A percentile compares a stretch with the other conserved stretches of the same genome.
Conservation (phyloP, 1,139 yeast genomes). For the Magnusiomyces paraingens region DNA sequence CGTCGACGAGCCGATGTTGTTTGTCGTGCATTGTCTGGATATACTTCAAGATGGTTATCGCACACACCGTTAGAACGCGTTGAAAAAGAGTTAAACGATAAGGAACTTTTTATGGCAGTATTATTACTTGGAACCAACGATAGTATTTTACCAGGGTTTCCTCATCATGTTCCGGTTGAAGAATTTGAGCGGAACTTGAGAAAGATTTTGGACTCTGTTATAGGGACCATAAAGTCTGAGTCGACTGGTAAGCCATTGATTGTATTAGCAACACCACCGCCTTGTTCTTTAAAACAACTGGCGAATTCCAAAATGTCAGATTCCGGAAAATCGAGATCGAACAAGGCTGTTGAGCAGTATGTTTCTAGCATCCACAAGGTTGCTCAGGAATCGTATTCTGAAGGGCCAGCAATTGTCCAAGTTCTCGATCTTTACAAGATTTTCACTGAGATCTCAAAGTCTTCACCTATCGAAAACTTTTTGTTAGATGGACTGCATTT, state of each 20-base stretch:
- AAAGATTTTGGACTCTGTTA: conserved; percentile 1
- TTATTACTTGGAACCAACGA: conserved; percentile 18
- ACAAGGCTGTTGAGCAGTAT: conserved; percentile 9
- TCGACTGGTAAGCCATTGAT: conserved; percentile 5
- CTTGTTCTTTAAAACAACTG: conserved; percentile 12
- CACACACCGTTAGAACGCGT: conserved; percentile 9
- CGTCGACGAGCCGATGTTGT: conserved; percentile 16
- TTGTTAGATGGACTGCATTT: conserved; percentile 17
- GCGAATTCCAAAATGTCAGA: conserved; percentile 12
- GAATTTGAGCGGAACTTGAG: conserved; percentile 9
- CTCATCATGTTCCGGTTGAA: conserved; percentile 16
- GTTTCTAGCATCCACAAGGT: conserved; percentile 6
- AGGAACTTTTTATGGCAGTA: conserved; percentile 9
- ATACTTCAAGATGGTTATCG: conserved; percentile 15
- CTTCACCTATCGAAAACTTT: conserved; percentile 9
- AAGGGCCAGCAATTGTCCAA: conserved; percentile 1
- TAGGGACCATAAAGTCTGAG: background rate
- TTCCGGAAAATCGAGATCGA: conserved; percentile 14
- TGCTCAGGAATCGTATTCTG: background rate
- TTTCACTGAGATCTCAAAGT: too few species aligned
- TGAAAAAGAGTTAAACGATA: conserved; percentile 4
- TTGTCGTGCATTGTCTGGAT: conserved; percentile 15
- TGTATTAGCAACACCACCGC: conserved; percentile 16
- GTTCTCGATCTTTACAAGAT: conserved; percentile 7
- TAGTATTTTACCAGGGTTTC: conserved; percentile 18